phyloP scores from a whole-genome alignment of 208 protist species.

The Leishmania arabica region DNA sequence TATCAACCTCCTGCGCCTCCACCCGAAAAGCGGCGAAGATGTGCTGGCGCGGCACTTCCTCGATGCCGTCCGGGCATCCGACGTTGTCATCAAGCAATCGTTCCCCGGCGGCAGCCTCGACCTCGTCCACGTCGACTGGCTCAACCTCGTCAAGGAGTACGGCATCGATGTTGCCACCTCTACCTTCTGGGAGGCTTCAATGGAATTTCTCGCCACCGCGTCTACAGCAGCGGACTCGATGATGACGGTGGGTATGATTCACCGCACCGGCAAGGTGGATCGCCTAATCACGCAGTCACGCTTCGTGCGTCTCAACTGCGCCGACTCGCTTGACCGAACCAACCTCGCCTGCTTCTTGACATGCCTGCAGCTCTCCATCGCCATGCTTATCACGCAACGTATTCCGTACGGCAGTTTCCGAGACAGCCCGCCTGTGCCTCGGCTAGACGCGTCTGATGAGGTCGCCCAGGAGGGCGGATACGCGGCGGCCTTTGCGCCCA shows the following conservation, averaged over 20 bases:
- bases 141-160: constrained; percentile 76
- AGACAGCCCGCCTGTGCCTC: constrained; percentile 51
- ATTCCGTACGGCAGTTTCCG: constrained; percentile 55
- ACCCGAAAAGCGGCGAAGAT: constrained; percentile 64
- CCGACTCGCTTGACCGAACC: constrained; percentile 94
- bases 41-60: constrained; percentile 67
- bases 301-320: constrained; percentile 93
- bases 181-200: constrained; percentile 66
- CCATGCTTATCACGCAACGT: constrained; percentile 75
- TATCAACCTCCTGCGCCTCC: constrained; percentile 81
- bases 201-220: constrained; percentile 54
- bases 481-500: constrained; percentile 39
- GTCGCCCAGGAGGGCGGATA: constrained; percentile 30
- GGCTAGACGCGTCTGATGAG: constrained; percentile 52
- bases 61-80: constrained; percentile 55
- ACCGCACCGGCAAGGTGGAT: constrained; percentile 45
- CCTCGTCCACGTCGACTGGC: constrained; percentile 85
- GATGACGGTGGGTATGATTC: constrained; percentile 71
- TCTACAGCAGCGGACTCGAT: constrained; percentile 50
- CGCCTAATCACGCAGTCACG: constrained; percentile 61
- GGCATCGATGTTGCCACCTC: constrained; percentile 65
- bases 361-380: constrained; percentile 76
- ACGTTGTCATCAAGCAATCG: constrained; percentile 35
- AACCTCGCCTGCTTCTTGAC: constrained; percentile 94
- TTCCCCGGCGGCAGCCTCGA: constrained; percentile 60